Evolutionary conservation across 2,329 filamentous ascomycete genomes (phyloP).

Genomic region (Didymella glomerata): DNA sequence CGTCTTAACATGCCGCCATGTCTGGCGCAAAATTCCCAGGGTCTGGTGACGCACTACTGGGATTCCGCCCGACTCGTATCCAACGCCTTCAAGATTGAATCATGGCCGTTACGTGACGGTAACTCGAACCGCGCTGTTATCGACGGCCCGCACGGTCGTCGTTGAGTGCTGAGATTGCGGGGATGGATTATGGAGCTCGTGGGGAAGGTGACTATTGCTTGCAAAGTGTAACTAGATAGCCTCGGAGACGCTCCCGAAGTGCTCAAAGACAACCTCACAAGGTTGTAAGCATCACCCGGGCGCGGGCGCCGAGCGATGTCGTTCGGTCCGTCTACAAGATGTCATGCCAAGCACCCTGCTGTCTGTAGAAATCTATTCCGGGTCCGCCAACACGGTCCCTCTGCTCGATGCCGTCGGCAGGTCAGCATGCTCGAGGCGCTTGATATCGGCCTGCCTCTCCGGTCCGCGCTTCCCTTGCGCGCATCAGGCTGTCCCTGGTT

Average conservation of each 20-base stretch:
- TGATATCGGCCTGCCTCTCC: conserved; percentile 21
- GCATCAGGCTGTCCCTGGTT: conserved; percentile 27
- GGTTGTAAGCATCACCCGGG: background rate
- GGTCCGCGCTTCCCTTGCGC: conserved; percentile 20
- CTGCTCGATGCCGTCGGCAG: conserved; percentile 7
- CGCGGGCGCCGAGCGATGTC: conserved; percentile 23
- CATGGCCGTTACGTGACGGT: conserved; percentile 33
- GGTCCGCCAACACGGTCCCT: conserved; percentile 1
- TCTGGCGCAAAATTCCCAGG: conserved; percentile 28
- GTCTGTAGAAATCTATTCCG: conserved; percentile 6
- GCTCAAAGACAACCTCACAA: background rate
- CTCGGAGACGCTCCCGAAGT: conserved; percentile 8
- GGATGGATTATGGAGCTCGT: conserved; percentile 16
- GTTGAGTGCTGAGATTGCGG: conserved; percentile 18
- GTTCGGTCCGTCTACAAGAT: conserved; percentile 35
- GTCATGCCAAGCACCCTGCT: conserved; percentile 28
- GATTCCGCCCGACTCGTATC: conserved; percentile 29
- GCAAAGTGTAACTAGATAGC: conserved; percentile 3
- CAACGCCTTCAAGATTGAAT: conserved; percentile 30
- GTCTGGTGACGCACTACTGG: conserved; percentile 39
- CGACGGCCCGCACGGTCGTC: conserved; percentile 22
- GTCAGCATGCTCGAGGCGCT: conserved; percentile 3
- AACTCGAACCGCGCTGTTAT: conserved; percentile 28
- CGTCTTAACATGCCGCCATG: conserved; percentile 40
- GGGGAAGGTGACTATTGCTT: conserved; percentile 16